Percentiles rank a stretch among this genome's conserved stretches.
phyloP scores from a whole-genome alignment of 306 rosid genomes.

The Oemleria cerasiformis region DNA sequence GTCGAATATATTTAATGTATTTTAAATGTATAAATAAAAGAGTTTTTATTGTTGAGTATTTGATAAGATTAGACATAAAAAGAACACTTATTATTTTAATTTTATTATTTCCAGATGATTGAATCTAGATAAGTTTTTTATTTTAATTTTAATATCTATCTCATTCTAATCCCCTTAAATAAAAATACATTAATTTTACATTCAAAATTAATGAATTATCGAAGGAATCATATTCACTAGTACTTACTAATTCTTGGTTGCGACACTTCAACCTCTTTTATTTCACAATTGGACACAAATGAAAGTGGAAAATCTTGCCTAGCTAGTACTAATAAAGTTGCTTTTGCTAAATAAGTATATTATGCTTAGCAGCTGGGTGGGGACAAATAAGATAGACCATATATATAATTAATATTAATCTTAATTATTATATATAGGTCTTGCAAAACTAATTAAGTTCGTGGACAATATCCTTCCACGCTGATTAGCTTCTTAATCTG shows the following conservation, averaged over 20 bases:
- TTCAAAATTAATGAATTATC: too few species aligned
- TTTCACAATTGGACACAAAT: constrained; percentile 39
- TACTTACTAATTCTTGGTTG: neutral
- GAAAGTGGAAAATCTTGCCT: constrained; percentile 46
- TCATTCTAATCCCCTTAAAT: too few species aligned
- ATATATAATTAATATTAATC: neutral
- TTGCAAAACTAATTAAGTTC: constrained; percentile 5
- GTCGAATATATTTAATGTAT: too few species aligned
- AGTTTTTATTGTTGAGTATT: too few species aligned
- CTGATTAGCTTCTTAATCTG: constrained; percentile 19
- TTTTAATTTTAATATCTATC: too few species aligned
- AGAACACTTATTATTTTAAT: too few species aligned
- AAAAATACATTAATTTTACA: too few species aligned
- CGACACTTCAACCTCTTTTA: constrained; percentile 37
- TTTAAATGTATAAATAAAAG: too few species aligned
- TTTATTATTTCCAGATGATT: too few species aligned
- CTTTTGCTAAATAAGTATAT: constrained; percentile 2
- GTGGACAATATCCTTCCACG: constrained; percentile 36
- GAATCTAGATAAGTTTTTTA: too few species aligned
- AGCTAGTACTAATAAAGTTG: constrained; percentile 25
- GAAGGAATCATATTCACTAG: too few species aligned
- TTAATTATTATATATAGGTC: neutral
- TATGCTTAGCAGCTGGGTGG: constrained; percentile 38
- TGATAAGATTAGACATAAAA: too few species aligned
- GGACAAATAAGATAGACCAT: constrained; percentile 3